Evolutionary conservation across 352 stramenopile genomes (phyloP), one percentile per base, ranked within the genome.

Genomic region (Phytophthora colocasiae): DNA sequence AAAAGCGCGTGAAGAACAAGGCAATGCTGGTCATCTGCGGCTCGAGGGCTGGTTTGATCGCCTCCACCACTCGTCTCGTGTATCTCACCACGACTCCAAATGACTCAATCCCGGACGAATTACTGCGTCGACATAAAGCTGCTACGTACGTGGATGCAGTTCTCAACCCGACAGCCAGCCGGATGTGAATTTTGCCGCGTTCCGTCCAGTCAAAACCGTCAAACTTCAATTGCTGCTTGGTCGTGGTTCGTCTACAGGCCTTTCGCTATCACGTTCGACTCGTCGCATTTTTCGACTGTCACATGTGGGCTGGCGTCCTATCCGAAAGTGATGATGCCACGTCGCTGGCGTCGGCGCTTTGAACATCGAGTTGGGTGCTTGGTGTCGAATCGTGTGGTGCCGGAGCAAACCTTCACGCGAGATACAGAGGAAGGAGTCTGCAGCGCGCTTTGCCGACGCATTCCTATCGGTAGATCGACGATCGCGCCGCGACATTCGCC

Each of bases 11-110:
- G 7, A 86, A 87, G 56, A 77, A 89, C 64, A 93, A 93, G 63
- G 80, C 70, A 19, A 90, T 93, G 84, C 70, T 93, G 29, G 84
- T 91, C 57, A 81, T 93, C 45, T 93, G 84, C 34, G 84, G 84
- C 15, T 82, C 83, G 11, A 82, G 80, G 10, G 80, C 80, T 1
- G 84, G 84, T 2, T 70, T 93, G 19, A 84, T 93, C 40, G 58
- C 75, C 34, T 91, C 81, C 11, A 77, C 80, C 9, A 91, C 82
- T 32, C 81, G 82, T n/a, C 66, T 91, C 3, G 82, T 90, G 55
- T 90, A 89, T 61, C 65, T 91, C 41, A 87, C 80, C 5, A 85
- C 71, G 22, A 71, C 66, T 4, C 67, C 74, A 1, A 73, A 66
- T 29, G 56, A 46, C 12, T 48, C 27, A 8, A 71, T 84, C 41